phyloP scores from a whole-genome alignment of 306 rosid species.

The Castanea sativa region DNA sequence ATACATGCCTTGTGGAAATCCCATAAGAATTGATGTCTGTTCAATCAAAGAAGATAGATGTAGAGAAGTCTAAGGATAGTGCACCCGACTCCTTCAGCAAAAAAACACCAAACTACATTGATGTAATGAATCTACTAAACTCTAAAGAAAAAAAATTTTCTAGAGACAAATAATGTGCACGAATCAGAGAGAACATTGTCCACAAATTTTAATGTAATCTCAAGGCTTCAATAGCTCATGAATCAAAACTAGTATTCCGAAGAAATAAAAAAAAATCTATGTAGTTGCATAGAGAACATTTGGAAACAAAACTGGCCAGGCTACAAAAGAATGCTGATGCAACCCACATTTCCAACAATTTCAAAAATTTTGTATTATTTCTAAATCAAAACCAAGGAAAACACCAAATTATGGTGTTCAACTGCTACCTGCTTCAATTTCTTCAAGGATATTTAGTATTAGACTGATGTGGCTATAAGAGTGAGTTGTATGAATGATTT shows the following conservation, averaged over 20 bases:
- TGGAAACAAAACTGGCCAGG: neutral
- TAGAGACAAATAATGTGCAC: neutral
- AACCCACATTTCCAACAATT: neutral
- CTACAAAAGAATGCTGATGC: neutral
- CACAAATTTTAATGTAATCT: neutral
- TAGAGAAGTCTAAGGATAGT: neutral
- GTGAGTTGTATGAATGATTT: slow-evolving; percentile 6
- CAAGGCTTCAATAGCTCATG: neutral
- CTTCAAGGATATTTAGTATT: neutral
- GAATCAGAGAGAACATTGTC: neutral
- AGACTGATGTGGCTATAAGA: neutral
- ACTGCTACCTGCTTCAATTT: neutral
- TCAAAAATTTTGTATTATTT: neutral
- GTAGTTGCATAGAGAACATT: neutral
- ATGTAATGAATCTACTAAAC: neutral
- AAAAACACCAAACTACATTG: neutral
- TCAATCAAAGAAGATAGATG: neutral
- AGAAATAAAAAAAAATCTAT: neutral
- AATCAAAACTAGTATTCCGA: neutral
- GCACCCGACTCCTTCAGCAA: neutral
- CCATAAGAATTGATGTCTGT: neutral
- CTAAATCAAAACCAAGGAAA: neutral
- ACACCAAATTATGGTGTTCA: neutral
- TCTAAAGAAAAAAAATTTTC: neutral
- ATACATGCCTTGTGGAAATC: no score